Evolutionary conservation across 768 basidiomycete species (phyloP), one percentile per base, ranked within the genome.

Genomic region (Calocybe cyanea): DNA sequence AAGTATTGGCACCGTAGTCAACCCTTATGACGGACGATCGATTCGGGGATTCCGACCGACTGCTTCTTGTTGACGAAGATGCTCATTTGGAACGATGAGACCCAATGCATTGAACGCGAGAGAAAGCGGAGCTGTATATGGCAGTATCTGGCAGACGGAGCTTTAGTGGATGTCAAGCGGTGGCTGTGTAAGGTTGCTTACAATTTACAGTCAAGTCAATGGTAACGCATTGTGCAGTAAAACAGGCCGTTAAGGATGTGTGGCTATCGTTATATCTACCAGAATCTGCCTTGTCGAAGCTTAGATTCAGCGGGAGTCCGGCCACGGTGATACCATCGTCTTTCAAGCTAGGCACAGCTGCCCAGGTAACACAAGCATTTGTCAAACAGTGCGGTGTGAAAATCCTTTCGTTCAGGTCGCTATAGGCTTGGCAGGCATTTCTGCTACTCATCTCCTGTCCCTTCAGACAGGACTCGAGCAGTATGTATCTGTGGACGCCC

Each of bases 371-470:
- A n/a, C 28, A 25, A 45, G 21, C 13, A 32, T 23, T 35, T 15
- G 28, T n/a, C n/a, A n/a, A n/a, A n/a, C n/a, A 20, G 24, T 13
- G 15, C 21, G 28, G 32, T 28, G 11, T 28, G 11, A 28, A 28
- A 28, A 28, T 11, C 6, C 18, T 25, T 14, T 8, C 45, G 25
- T 7, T 30, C 24, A 77, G 77, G 69, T 69, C 0, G 53, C 70
- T 4, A 71, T 80, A 10, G 80, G 75, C 0, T 66, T 80, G 0
- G 64, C 78, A 2, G 80, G 71, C 3, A 64, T 83, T 2, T 71
- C 78, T 18, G 73, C 80, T 3, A 75, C 77, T 13, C 63, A 76
- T 38, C 62, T 83, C 14, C 67, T 79, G 55, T 56, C 57, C 17
- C 58, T 80, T 14, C 61, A 72, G 34, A 76, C 77, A 1, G 72